Conservation (phyloP, 148 eudicot genomes). For the Arctostaphylos glauca region DNA sequence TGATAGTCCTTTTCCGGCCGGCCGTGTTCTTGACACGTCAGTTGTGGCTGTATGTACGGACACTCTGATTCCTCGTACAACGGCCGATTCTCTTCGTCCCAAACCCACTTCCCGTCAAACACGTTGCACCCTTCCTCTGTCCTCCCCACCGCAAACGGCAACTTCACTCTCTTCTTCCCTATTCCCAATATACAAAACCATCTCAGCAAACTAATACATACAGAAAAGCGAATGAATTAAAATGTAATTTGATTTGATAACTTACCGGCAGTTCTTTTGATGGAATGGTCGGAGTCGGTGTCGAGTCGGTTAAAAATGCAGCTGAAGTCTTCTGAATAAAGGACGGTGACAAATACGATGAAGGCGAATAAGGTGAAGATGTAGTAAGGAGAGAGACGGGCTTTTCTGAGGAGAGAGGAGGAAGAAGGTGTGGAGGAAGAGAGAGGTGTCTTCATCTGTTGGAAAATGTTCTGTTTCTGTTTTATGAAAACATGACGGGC, state of each 20-base stretch:
- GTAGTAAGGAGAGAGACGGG: constrained; percentile 54
- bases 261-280: constrained; percentile 15
- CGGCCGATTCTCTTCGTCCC: constrained; percentile 59
- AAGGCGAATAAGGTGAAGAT: constrained; percentile 55
- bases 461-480: neutral
- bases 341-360: constrained; percentile 54
- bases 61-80: constrained; percentile 80
- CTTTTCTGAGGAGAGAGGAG: constrained; percentile 34
- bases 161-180: constrained; percentile 40
- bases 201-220: neutral
- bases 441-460: constrained; percentile 47
- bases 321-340: constrained; percentile 60
- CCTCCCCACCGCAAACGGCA: constrained; percentile 57
- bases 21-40: constrained; percentile 82
- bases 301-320: constrained; percentile 49
- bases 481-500: neutral
- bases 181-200: neutral
- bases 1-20: constrained; percentile 81
- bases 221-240: neutral
- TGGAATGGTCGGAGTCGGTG: constrained; percentile 8
- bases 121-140: constrained; percentile 54
- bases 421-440: constrained; percentile 32
- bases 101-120: constrained; percentile 76
- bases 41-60: constrained; percentile 77
- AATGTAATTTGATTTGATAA: neutral